Percentiles rank a stretch among this genome's conserved stretches.
These are phyloP conservation scores for Pythium utonaiense DNA, from an alignment of 352 stramenopile species.

Conservation along the genomic window DNA sequence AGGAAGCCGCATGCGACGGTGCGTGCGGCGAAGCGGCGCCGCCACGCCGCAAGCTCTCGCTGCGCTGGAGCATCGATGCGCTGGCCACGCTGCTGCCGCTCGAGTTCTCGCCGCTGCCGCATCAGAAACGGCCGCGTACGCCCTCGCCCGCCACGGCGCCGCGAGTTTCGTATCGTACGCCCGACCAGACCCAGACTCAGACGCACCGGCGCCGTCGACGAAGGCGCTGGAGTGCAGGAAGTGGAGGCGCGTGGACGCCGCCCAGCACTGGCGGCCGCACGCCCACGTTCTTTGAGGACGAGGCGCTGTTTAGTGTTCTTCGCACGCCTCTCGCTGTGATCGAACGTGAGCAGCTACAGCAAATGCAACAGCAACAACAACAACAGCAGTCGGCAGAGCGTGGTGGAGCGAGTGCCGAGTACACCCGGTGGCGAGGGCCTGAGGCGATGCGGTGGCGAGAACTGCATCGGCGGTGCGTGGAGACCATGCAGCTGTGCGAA, in stretches of 20 bases:
- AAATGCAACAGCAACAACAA: neutral
- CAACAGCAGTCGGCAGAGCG: neutral
- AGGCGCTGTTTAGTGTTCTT: slow-evolving; percentile 41
- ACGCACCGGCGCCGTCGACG: slow-evolving; percentile 8
- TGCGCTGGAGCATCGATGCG: slow-evolving; percentile 63
- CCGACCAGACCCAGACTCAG: slow-evolving; percentile 2
- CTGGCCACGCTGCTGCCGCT: slow-evolving; percentile 57
- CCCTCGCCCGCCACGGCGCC: neutral
- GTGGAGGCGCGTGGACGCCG: slow-evolving; percentile 4
- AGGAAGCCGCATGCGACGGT: neutral
- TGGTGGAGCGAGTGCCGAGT: neutral
- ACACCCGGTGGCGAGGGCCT: neutral
- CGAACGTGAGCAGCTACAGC: slow-evolving; percentile 9
- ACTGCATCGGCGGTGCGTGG: slow-evolving; percentile 40
- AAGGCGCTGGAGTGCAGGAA: neutral
- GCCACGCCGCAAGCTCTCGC: neutral
- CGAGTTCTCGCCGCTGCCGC: slow-evolving; percentile 41
- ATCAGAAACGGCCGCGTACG: slow-evolving; percentile 28
- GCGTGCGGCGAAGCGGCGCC: slow-evolving; percentile 11
- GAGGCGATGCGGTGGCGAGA: slow-evolving; percentile 18
- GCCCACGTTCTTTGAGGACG: slow-evolving; percentile 51
- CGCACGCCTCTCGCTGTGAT: slow-evolving; percentile 33
- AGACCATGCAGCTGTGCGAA: slow-evolving; percentile 39
- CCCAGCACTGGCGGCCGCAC: slow-evolving; percentile 1
- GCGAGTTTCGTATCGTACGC: neutral